Base-by-base conservation (phyloP, 352 stramenopile species). In the Pythium grandisporangium region DNA sequence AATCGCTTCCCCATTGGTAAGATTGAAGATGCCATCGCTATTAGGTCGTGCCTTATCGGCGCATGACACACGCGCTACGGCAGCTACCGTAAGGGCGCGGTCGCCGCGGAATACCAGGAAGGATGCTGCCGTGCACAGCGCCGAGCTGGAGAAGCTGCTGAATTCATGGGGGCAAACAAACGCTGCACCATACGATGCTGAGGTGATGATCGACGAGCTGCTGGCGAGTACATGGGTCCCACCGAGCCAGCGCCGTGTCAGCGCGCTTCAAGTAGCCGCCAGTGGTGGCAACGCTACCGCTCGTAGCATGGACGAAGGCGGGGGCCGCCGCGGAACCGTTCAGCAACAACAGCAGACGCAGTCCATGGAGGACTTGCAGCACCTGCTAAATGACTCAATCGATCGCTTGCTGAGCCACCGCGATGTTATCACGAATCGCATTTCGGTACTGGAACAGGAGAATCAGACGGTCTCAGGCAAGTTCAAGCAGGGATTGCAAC, bases 171-270 rank as follows among this genome's bases (percentile, higher is more conserved):
- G 61, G 10, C 37, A 37, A 8, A 8, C 32, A 1, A 30, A 22
- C 39, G 3, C 6, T 19, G 21, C 39, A 11, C n/a, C 21, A 11
- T 91, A 84, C 52, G 61, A 82, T 23, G 68, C 68, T 5, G 78
- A 88, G 36, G 59, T 58, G 39, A 88, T 91, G 78, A 66, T 91
- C 44, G 75, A 91, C 43, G 69, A 91, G 51, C 60, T 91, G 30
- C 63, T 88, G 1, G 56, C 56, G 22, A 84, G 57, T 43, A 72
- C 67, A 22, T 85, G 71, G 71, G 59, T 61, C 30, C 55, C 61
- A 3, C 32, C 38, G 16, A 27, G 30, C 17, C 17, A 23, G 29
- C 55, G 59, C 12, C 50, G 49, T 2, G 44, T 27, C 17, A 70
- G 60, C 20, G 14, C 52, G 14, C 32, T 34, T 11, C 27, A 13